phyloP scores from a whole-genome alignment of 2,329 filamentous ascomycete genomes.

The Paracorniculantispora psalliotae region DNA sequence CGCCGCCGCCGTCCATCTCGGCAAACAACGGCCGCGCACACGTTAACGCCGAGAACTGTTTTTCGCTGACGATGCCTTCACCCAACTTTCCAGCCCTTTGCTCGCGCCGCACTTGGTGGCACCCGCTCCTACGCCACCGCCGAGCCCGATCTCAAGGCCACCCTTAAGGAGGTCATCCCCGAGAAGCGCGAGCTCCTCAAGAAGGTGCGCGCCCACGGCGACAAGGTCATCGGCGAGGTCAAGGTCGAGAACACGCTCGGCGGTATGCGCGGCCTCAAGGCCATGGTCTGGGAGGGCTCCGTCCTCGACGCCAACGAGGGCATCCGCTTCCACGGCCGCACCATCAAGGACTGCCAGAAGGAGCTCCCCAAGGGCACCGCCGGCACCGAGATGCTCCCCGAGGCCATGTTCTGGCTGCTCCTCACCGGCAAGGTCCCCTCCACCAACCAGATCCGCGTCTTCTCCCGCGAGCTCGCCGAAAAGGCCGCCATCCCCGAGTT shows the following conservation, averaged over 20 bases:
- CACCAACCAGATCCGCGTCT: constrained; percentile 69
- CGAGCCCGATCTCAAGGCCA: constrained; percentile 85
- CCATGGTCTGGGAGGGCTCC: constrained; percentile 98
- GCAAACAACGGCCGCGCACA: not conserved
- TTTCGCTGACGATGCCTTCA: not conserved
- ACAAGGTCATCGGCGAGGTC: constrained; percentile 83
- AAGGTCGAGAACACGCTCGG: constrained; percentile 92
- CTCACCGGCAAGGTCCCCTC: constrained; percentile 89
- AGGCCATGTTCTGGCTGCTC: constrained; percentile 99
- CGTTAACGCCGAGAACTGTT: not conserved
- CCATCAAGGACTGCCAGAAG: constrained; percentile 95
- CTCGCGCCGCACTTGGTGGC: constrained; percentile 27
- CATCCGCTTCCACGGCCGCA: constrained; percentile 95
- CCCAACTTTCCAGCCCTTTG: constrained; percentile 23
- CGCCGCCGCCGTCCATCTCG: not conserved
- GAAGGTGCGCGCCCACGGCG: constrained; percentile 80
- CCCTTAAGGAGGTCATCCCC: constrained; percentile 78
- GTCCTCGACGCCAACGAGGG: constrained; percentile 95
- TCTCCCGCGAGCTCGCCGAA: constrained; percentile 83
- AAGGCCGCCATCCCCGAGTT: constrained; percentile 78
- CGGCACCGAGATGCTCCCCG: constrained; percentile 94
- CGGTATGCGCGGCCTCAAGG: constrained; percentile 95
- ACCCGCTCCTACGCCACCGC: constrained; percentile 64
- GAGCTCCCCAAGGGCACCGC: constrained; percentile 88
- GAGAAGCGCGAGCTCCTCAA: constrained; percentile 91